These are phyloP conservation scores for Thozetella sp. DNA, from an alignment of 495 filamentous ascomycete species.

Conservation along the genomic window DNA sequence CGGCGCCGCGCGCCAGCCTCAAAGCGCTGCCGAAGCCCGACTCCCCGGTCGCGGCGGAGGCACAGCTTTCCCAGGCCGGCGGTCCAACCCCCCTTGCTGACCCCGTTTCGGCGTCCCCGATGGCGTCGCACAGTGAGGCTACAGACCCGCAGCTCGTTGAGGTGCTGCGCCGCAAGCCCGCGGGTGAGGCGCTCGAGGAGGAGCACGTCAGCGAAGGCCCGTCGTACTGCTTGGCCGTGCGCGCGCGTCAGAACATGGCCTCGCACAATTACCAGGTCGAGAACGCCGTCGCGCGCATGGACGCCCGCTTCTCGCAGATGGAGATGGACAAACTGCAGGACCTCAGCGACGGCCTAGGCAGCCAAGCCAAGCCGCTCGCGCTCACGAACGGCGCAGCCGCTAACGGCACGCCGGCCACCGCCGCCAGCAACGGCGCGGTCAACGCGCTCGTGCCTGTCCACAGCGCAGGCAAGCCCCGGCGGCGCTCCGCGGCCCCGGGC, in stretches of 20 bases:
- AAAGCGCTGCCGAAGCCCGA: slow-evolving; percentile 30
- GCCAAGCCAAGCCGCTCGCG: slow-evolving; percentile 4
- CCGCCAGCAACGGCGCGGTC: slow-evolving; percentile 12
- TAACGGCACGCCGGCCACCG: slow-evolving; percentile 18
- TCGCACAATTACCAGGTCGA: slow-evolving; percentile 46
- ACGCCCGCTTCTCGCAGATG: slow-evolving; percentile 6
- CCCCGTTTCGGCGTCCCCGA: not conserved
- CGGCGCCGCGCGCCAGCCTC: slow-evolving; percentile 4
- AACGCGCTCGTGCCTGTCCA: too few relatives aligned
- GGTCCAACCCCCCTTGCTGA: slow-evolving; percentile 5
- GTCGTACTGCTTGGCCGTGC: slow-evolving; percentile 60
- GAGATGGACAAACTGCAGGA: slow-evolving; percentile 2
- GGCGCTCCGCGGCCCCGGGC: slow-evolving; percentile 8
- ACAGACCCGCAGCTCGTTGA: slow-evolving; percentile 48
- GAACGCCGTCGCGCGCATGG: slow-evolving; percentile 20
- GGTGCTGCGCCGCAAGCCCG: slow-evolving; percentile 61
- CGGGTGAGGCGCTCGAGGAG: slow-evolving; percentile 65
- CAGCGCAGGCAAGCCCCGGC: slow-evolving; percentile 1
- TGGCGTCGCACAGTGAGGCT: not conserved
- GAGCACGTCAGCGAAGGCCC: slow-evolving; percentile 67
- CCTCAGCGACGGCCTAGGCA: slow-evolving; percentile 17
- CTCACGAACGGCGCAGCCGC: not conserved
- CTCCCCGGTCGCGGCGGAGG: not conserved
- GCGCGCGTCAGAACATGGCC: slow-evolving; percentile 57
- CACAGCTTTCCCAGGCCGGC: not conserved